phyloP scores from a whole-genome alignment of 1,284 basidiomycete genomes.

The Nidula niveotomentosa region DNA sequence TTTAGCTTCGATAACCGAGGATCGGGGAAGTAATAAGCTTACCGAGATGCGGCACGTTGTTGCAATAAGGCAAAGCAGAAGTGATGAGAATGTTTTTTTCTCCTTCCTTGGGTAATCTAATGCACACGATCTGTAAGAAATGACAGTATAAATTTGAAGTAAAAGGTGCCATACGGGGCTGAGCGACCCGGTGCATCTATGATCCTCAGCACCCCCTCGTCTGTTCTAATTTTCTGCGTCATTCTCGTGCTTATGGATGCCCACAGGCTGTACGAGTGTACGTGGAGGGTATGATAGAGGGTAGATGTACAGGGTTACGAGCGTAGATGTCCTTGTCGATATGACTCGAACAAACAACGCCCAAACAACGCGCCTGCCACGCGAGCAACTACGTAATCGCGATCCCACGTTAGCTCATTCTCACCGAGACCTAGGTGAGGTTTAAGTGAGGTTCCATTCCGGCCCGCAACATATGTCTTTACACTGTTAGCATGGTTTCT shows the following conservation, averaged over 20 bases:
- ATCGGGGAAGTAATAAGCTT: constrained; percentile 12
- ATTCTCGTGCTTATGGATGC: constrained; percentile 27
- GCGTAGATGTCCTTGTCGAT: neutral
- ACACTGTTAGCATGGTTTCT: constrained; percentile 15
- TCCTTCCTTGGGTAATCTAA: constrained; percentile 82
- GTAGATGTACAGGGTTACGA: no score
- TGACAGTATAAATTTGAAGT: constrained; percentile 7
- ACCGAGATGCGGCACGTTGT: constrained; percentile 98
- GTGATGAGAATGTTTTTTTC: constrained; percentile 91
- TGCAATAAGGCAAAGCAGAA: constrained; percentile 97
- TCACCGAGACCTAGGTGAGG: no score
- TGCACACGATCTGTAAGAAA: constrained; percentile 11
- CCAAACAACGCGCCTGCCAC: constrained; percentile 13
- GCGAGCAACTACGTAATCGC: neutral
- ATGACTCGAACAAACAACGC: constrained; percentile 18
- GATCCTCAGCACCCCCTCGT: constrained; percentile 59
- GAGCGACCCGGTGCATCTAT: constrained; percentile 49
- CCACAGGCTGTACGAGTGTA: no score
- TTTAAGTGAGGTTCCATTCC: no score
- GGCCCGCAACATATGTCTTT: constrained; percentile 1
- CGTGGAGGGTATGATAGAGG: no score
- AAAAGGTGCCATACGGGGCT: constrained; percentile 37
- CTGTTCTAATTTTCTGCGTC: constrained; percentile 66
- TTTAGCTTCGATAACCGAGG: constrained; percentile 4
- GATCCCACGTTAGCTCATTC: neutral